phyloP scores from a whole-genome alignment of 2,329 filamentous ascomycete species.

The Penicillium sp. region DNA sequence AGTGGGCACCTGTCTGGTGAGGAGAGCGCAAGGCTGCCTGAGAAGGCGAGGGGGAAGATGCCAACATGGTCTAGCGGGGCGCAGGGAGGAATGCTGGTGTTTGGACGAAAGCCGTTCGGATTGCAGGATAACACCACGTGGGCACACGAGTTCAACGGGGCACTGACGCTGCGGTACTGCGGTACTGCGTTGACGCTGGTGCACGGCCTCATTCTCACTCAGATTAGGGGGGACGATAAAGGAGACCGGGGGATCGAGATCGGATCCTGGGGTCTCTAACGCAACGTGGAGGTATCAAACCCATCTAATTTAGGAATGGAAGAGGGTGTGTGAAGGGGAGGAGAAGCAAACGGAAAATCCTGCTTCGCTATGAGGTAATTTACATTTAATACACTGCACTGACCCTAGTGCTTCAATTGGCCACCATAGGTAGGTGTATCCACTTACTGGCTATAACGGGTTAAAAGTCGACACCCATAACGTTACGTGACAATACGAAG shows the following conservation, averaged over 20 bases:
- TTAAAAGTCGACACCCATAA: not conserved
- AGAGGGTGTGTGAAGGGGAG: not conserved
- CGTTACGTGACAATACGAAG: slow-evolving; percentile 9
- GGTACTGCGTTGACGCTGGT: slow-evolving; percentile 29
- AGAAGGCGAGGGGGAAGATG: slow-evolving; percentile 41
- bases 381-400: not conserved
- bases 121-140: slow-evolving; percentile 34
- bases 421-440: no score
- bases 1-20: slow-evolving; percentile 24
- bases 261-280: slow-evolving; percentile 6
- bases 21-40: slow-evolving; percentile 35
- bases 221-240: not conserved
- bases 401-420: not conserved
- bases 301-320: slow-evolving; percentile 1
- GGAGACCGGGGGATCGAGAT: slow-evolving; percentile 1
- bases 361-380: slow-evolving; percentile 15
- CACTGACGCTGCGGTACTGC: slow-evolving; percentile 14
- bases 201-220: slow-evolving; percentile 28
- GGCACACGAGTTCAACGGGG: slow-evolving; percentile 35
- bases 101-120: slow-evolving; percentile 18
- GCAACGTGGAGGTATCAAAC: not conserved
- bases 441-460: not conserved
- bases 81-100: slow-evolving; percentile 18
- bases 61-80: slow-evolving; percentile 30
- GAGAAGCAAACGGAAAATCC: slow-evolving; percentile 7